Evolutionary conservation across 139 green algal species (phyloP), one percentile per base, ranked within the genome.

Genomic region (Coelastrella sp.): DNA sequence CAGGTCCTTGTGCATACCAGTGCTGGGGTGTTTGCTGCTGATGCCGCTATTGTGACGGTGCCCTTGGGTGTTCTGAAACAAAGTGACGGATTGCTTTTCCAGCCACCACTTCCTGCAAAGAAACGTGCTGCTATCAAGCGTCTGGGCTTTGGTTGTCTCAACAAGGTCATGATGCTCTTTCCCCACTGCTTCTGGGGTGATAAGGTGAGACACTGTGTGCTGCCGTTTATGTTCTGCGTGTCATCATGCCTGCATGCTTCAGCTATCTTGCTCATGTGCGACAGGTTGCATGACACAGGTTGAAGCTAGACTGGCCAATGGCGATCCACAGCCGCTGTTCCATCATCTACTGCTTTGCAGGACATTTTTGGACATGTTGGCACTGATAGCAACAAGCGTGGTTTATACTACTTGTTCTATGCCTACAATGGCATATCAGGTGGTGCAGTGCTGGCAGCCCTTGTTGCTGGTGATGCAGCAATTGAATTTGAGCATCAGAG

Each of bases 341-440:
- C n/a, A n/a, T n/a, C 40, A 21, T 6, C 8, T 27, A 53, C 30
- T 69, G 62, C 27, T 38, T 27, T 27, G 38, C 37, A 91, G 1
- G 97, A 99, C 91, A 98, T 95, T 68, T 98, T 99, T 86, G 97
- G 94, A 0, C 91, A 90, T 38, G 86, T 98, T 21, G 45, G 87
- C 9, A 50, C 82, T 50, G 85, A 89, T 11, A 68, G 73, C 4
- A 60, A 67, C n/a, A 45, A 91, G 6, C 89, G 94, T 2, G 96
- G 96, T n/a, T 87, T 94, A 43, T 95, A 89, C 89, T 99, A 97
- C 89, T 91, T 99, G 4, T 98, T 98, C 85, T 99, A 99, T 92
- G 95, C 90, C 23, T 96, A 94, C 79, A 77, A 87, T 6, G 37
- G 78, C 76, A 90, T 95, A 66, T 92, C 92, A 63, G 95, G 95